Percentiles rank a stretch among this genome's conserved stretches.
Conservation (phyloP, 177 flowering plant genomes). For the Tripterygium wilfordii region DNA sequence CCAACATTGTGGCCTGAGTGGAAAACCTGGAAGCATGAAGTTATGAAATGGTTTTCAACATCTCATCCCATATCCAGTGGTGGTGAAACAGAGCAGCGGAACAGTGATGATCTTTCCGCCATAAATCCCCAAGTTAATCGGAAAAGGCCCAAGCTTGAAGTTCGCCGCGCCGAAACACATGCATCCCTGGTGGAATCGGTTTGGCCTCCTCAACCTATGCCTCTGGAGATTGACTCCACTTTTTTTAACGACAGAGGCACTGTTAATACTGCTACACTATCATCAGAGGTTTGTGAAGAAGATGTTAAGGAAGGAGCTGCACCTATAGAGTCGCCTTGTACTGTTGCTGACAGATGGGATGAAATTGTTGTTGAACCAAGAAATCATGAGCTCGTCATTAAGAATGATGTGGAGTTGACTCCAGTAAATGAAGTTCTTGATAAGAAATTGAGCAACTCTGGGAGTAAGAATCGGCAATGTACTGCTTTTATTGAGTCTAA, state of each 20-base stretch:
- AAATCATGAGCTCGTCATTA: constrained; percentile 21
- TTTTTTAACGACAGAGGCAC: constrained; percentile 29
- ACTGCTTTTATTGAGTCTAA: constrained; percentile 84
- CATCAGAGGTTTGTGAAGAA: constrained; percentile 23
- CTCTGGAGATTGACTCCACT: constrained; percentile 40
- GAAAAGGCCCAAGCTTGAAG: constrained; percentile 93
- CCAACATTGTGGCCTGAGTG: constrained; percentile 56
- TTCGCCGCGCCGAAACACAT: constrained; percentile 86
- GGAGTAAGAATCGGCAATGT: constrained; percentile 63
- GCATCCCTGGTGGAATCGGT: constrained; percentile 32
- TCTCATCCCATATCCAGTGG: constrained; percentile 37
- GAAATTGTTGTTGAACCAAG: constrained; percentile 56
- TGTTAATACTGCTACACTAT: constrained; percentile 19
- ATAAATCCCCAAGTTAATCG: constrained; percentile 42
- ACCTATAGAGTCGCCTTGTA: constrained; percentile 17
- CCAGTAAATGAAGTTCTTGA: constrained; percentile 23
- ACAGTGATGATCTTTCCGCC: constrained; percentile 22
- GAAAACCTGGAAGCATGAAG: constrained; percentile 90
- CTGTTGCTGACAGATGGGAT: constrained; percentile 44
- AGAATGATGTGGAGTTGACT: constrained; percentile 30
- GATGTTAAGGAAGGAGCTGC: constrained; percentile 17
- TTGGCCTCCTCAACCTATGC: constrained; percentile 23
- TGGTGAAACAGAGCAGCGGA: constrained; percentile 35
- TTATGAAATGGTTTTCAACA: constrained; percentile 67
- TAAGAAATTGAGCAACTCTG: constrained; percentile 26